Percentiles rank a stretch among this genome's conserved stretches.
phyloP scores from a whole-genome alignment of 208 protist species.

The Trypanosoma vivax region DNA sequence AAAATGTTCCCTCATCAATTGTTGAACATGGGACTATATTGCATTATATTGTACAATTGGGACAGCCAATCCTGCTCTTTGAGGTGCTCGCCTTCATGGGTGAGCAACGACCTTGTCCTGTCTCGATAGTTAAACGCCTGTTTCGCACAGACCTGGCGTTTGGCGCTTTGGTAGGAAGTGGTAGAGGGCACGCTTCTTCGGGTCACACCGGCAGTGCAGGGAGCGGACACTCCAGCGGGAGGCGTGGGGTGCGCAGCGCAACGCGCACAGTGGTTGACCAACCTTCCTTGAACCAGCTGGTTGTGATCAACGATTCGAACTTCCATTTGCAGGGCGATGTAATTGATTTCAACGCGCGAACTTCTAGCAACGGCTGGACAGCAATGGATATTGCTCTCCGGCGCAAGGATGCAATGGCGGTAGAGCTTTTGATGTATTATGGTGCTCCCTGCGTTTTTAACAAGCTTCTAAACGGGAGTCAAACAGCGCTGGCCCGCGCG shows the following conservation, averaged over 20 bases:
- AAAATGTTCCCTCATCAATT: slow-evolving; percentile 4
- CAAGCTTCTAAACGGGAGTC: slow-evolving; percentile 39
- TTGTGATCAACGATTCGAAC: neutral
- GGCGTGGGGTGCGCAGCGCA: no score
- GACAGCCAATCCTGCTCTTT: slow-evolving; percentile 49
- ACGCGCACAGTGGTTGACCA: no score
- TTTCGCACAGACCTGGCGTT: neutral
- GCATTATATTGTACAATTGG: slow-evolving; percentile 63
- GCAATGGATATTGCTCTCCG: slow-evolving; percentile 35
- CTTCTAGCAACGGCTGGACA: slow-evolving; percentile 17
- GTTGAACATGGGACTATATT: slow-evolving; percentile 42
- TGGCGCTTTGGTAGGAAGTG: neutral
- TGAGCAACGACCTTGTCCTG: slow-evolving; percentile 13
- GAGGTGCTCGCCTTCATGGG: slow-evolving; percentile 45
- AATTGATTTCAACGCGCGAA: slow-evolving; percentile 32
- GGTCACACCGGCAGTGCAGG: no score
- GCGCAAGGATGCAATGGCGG: slow-evolving; percentile 28
- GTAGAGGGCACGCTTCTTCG: no score
- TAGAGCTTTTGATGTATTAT: slow-evolving; percentile 56
- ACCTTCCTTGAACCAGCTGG: neutral
- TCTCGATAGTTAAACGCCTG: slow-evolving; percentile 8
- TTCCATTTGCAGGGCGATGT: slow-evolving; percentile 11
- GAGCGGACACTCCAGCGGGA: no score
- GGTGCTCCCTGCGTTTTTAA: slow-evolving; percentile 23
- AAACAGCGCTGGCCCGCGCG: slow-evolving; percentile 62